phyloP scores from a whole-genome alignment of 805 yeast genomes.

The Ogataea corticis region DNA sequence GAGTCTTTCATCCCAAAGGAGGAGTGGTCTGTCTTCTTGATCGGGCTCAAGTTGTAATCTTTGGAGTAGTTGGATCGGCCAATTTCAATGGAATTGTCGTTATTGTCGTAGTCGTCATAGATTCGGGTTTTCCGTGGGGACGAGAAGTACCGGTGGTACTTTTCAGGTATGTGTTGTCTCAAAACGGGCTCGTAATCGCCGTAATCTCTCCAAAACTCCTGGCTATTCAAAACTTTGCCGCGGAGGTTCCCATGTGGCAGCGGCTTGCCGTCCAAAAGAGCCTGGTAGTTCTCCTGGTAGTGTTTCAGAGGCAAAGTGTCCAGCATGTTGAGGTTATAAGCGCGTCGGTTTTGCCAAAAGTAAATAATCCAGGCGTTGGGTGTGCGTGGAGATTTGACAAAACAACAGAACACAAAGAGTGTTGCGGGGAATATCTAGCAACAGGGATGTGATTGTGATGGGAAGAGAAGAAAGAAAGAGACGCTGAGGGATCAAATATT shows the following conservation, averaged over 20 bases:
- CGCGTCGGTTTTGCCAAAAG: background rate
- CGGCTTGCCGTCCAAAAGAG: conserved; percentile 29
- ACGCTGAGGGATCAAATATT: background rate
- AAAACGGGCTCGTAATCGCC: conserved; percentile 33
- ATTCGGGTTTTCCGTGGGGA: conserved; percentile 4
- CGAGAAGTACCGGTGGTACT: conserved; percentile 28
- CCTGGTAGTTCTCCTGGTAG: conserved; percentile 31
- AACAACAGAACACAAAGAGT: background rate
- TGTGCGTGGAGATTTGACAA: too few species aligned
- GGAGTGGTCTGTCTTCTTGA: conserved; percentile 18
- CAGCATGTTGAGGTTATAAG: conserved; percentile 20
- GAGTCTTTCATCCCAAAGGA: conserved; percentile 25
- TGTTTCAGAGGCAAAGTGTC: conserved; percentile 31
- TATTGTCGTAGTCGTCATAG: conserved; percentile 1
- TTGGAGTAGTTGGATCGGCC: conserved; percentile 25
- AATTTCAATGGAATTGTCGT: conserved; percentile 28
- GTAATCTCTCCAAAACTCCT: conserved; percentile 23
- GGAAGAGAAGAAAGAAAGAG: background rate
- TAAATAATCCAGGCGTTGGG: too few species aligned
- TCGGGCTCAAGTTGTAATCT: conserved; percentile 29
- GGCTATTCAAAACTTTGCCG: conserved; percentile 27
- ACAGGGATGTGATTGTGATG: background rate
- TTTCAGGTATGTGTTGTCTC: conserved; percentile 30
- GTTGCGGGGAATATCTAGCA: background rate
- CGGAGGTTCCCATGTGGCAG: conserved; percentile 31